Evolutionary conservation across 2,329 filamentous ascomycete genomes (phyloP), one percentile per base, ranked within the genome.

Genomic region (Fusarium setosum): DNA sequence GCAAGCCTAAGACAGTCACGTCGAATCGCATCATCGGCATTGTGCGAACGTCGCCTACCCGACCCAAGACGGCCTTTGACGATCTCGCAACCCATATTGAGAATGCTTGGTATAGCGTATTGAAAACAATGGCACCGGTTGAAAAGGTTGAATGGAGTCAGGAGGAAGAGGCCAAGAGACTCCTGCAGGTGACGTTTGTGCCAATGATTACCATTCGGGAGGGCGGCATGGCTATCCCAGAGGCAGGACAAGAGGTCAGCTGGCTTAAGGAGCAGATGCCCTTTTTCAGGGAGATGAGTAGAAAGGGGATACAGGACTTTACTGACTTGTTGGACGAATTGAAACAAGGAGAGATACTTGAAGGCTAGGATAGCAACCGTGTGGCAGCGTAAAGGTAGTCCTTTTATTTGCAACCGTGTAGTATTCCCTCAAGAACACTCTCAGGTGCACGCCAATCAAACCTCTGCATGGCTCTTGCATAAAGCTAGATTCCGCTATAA

Each of bases 181-280:
- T 70, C 2, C 23, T 64, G 4, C 58, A 54, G 54, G 68, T 70
- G 4, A 61, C 50, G 0, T 70, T 70, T 13, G 24, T 56, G 4
- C 68, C 68, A 0, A 59, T 70, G 56, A 10, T 70, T 2, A 47
- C 68, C 4, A 48, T 69, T 21, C 50, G 67, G 7, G 68, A 70
- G 31, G 67, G 53, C 0, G 65, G 68, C 0, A 68, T 70, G 68
- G 24, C 31, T 18, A 63, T 70, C 3, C 67, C 68, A 1, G 59
- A 56, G 6, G 68, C 68, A 12, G 68, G 68, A 0, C 49, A 70
- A 0, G 68, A 70, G 29, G 53, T 53, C 18, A 37, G 31, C 0
- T 70, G 67, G 67, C 23, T 70, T 5, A 45, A 61, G 6, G 26
- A 53, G 4, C 61, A 70, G 21, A 13, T 61, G 1, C 63, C 63